Evolutionary conservation across 2,329 filamentous ascomycete species (phyloP), one percentile per base, ranked within the genome.

Genomic region (Xylariaceae sp.): DNA sequence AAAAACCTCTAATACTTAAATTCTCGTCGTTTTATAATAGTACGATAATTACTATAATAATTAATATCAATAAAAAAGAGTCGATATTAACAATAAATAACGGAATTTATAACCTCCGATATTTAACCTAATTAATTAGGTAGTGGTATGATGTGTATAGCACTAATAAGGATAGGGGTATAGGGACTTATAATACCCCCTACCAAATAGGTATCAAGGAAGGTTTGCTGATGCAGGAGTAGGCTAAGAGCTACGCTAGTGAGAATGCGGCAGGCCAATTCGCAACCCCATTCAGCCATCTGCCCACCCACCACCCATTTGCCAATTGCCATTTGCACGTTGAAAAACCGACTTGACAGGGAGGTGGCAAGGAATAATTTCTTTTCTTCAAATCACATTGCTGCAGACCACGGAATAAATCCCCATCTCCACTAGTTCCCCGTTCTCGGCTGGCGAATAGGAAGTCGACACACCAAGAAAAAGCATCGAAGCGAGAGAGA

Each of bases 401-500:
- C 45, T 45, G 42, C 48, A 49, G 50, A 7, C 40, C n/a, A 50
- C 32, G 20, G 20, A 21, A 18, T 20, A 21, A 26, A 50, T 23
- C 47, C 41, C 52, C 32, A 9, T 51, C 45, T 58, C 54, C 50
- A 41, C 46, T 54, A 44, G 48, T 41, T 26, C 51, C 47, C 50
- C 52, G 54, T 45, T 52, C 49, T 48, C 50, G 61, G 65, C 62
- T 67, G 64, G 64, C 65, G 65, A 67, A 68, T 68, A 59, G 54
- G 54, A 64, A 59, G 40, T n/a, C 56, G 47, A 61, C 59, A 65
- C 63, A 60, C 51, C 44, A 60, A 48, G 49, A 21, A 54, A 61
- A 55, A 54, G 50, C 18, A 41, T 20, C 16, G 26, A 51, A 41
- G n/a, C n/a, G 54, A 54, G 58, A 47, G 47, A 41, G 45, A 32